phyloP scores from a whole-genome alignment of 2,329 filamentous ascomycete species.

The Aschersonia sp. region DNA sequence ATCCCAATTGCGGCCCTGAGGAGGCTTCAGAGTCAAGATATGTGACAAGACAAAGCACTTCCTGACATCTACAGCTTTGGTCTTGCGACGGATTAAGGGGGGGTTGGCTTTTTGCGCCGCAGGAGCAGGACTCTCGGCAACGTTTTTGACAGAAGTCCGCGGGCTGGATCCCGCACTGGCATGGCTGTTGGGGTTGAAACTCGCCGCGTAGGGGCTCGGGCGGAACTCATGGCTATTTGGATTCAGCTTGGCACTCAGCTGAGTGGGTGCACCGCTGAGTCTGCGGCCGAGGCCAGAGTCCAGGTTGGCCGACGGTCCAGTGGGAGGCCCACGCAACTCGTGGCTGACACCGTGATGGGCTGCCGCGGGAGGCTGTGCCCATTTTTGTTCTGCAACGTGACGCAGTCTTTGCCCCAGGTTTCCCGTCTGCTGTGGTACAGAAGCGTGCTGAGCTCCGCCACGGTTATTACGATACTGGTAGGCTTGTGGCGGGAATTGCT shows the following conservation, averaged over 20 bases:
- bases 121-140: slow-evolving; percentile 16
- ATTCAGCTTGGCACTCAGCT: slow-evolving; percentile 43
- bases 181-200: slow-evolving; percentile 61
- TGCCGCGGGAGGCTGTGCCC: slow-evolving; percentile 23
- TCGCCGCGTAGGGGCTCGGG: slow-evolving; percentile 64
- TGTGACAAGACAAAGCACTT: slow-evolving; percentile 44
- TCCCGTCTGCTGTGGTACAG: slow-evolving; percentile 25
- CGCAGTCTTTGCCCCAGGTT: slow-evolving; percentile 35
- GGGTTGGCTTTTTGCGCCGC: slow-evolving; percentile 12
- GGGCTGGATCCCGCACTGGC: slow-evolving; percentile 62
- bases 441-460: slow-evolving; percentile 25
- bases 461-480: slow-evolving; percentile 36
- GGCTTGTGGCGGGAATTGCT: slow-evolving; percentile 29
- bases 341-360: slow-evolving; percentile 40
- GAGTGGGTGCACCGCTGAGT: slow-evolving; percentile 33
- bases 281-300: slow-evolving; percentile 39
- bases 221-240: slow-evolving; percentile 66
- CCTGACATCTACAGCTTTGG: slow-evolving; percentile 54
- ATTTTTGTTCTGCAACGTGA: slow-evolving; percentile 36
- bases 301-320: slow-evolving; percentile 49
- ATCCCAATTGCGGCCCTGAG: slow-evolving; percentile 46
- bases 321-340: slow-evolving; percentile 58
- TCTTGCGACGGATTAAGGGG: slow-evolving; percentile 55
- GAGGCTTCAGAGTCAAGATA: slow-evolving; percentile 38
- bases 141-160: slow-evolving; percentile 41